phyloP scores from a whole-genome alignment of 2,329 filamentous ascomycete species.

The Arthroderma sp. region DNA sequence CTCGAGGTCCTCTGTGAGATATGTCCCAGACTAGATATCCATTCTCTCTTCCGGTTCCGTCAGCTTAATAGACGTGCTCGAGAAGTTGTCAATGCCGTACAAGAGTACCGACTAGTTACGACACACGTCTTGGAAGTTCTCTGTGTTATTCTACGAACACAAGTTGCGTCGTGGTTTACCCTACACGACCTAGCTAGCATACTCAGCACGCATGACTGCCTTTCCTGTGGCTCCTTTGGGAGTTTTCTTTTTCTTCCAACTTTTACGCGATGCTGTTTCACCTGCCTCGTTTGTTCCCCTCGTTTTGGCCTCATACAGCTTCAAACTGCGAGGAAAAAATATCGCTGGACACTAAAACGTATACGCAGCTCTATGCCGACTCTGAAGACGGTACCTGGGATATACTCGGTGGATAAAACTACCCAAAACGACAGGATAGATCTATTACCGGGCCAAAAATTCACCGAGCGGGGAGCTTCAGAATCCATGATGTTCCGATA shows the following conservation, averaged over 20 bases:
- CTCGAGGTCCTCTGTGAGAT: slow-evolving; percentile 2
- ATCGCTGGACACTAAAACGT: not conserved
- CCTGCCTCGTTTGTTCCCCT: not conserved
- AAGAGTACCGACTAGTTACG: slow-evolving; percentile 1
- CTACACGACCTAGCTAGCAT: slow-evolving; percentile 1
- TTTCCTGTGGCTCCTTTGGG: slow-evolving; percentile 2
- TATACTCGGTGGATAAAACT: slow-evolving; percentile 1
- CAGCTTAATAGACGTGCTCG: slow-evolving; percentile 4
- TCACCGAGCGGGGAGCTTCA: not conserved
- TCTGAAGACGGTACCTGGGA: slow-evolving; percentile 1
- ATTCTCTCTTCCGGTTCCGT: slow-evolving; percentile 5
- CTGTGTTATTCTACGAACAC: slow-evolving; percentile 4
- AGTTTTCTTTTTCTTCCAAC: slow-evolving; percentile 5
- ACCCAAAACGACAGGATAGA: not conserved
- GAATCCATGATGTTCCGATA: not conserved
- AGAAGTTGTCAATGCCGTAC: slow-evolving; percentile 2
- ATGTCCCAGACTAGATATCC: slow-evolving; percentile 2
- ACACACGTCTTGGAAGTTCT: slow-evolving; percentile 2
- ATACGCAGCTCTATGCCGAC: slow-evolving; percentile 2
- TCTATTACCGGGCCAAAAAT: not conserved
- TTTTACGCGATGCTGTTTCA: slow-evolving; percentile 1
- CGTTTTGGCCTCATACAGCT: not conserved
- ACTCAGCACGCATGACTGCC: slow-evolving; percentile 4
- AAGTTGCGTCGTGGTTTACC: slow-evolving; percentile 3
- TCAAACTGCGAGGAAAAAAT: not conserved